Conservation (phyloP, 1,139 yeast genomes). For the Candida sojae region DNA sequence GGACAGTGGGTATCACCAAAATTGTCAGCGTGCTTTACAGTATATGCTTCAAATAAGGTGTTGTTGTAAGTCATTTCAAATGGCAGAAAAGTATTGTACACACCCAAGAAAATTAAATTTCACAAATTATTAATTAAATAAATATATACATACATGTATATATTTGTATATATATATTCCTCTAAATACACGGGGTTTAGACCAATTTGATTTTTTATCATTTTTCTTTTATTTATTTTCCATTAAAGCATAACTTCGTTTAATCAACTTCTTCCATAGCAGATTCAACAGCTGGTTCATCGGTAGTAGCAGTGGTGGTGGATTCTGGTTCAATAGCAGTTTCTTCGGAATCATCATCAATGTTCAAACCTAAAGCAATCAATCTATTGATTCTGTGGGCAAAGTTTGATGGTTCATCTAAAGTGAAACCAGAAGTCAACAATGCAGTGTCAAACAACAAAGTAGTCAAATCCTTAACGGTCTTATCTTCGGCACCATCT, state of each 20-base stretch:
- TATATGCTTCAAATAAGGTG: not conserved
- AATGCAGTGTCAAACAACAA: constrained; percentile 96
- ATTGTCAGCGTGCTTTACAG: too few relatives aligned
- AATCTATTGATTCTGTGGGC: constrained; percentile 98
- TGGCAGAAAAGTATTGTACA: too few relatives aligned
- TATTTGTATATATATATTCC: not conserved
- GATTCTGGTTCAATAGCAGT: constrained; percentile 48
- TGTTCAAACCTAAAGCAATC: constrained; percentile 96
- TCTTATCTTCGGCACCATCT: constrained; percentile 97
- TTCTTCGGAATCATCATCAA: constrained; percentile 79
- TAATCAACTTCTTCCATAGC: constrained; percentile 99
- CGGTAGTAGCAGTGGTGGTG: constrained; percentile 56
- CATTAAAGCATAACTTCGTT: constrained; percentile 11
- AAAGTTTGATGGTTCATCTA: constrained; percentile 97
- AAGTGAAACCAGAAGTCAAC: constrained; percentile 97
- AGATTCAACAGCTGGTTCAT: constrained; percentile 76
- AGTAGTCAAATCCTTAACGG: constrained; percentile 96
- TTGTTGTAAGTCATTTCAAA: not conserved
- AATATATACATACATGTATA: too few relatives aligned
- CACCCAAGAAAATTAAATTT: too few relatives aligned
- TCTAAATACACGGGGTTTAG: constrained; percentile 2
- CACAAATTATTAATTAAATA: too few relatives aligned
- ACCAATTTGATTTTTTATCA: not conserved
- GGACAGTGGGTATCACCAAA: too few relatives aligned
- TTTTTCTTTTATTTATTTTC: not conserved